A percentile compares a stretch with the other conserved stretches of the same genome.
phyloP scores from a whole-genome alignment of 495 filamentous ascomycete species.

The Penicillium coffeae region DNA sequence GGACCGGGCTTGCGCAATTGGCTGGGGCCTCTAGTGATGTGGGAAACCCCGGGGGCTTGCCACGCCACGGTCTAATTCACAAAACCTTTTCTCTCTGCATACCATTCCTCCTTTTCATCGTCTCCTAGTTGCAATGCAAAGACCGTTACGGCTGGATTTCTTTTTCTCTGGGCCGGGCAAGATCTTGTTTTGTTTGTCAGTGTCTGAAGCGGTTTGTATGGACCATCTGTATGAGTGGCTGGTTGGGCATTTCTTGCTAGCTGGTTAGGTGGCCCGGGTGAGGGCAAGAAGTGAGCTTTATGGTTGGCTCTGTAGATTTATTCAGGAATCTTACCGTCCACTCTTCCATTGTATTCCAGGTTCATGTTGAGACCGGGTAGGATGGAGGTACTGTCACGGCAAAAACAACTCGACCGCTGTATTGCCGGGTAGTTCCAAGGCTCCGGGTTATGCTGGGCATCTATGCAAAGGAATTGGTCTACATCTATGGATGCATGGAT shows the following conservation, averaged over 20 bases:
- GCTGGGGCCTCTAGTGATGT: constrained; percentile 6
- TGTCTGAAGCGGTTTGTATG: constrained; percentile 6
- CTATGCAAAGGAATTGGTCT: too few species aligned
- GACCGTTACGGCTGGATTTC: constrained; percentile 37
- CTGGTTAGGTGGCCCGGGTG: constrained; percentile 1
- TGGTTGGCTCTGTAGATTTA: constrained; percentile 6
- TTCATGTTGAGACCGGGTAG: not conserved
- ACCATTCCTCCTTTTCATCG: constrained; percentile 21
- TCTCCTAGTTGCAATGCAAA: constrained; percentile 43
- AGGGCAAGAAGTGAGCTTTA: constrained; percentile 2
- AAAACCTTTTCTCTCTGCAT: constrained; percentile 20
- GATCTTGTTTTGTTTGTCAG: constrained; percentile 2
- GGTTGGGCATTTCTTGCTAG: not conserved
- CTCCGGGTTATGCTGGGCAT: too few species aligned
- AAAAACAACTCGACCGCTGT: too few species aligned
- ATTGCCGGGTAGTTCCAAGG: too few species aligned
- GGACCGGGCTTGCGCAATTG: constrained; percentile 36
- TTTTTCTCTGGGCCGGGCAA: constrained; percentile 7
- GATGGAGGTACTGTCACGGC: too few species aligned
- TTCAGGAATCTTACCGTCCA: constrained; percentile 4
- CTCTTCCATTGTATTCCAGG: not conserved
- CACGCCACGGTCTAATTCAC: constrained; percentile 29
- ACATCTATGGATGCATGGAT: too few species aligned
- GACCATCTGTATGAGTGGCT: not conserved
- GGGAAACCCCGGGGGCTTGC: constrained; percentile 14